Evolutionary conservation across 2,329 filamentous ascomycete genomes (phyloP), one percentile per base, ranked within the genome.

Genomic region (Orbilia ellipsospora): DNA sequence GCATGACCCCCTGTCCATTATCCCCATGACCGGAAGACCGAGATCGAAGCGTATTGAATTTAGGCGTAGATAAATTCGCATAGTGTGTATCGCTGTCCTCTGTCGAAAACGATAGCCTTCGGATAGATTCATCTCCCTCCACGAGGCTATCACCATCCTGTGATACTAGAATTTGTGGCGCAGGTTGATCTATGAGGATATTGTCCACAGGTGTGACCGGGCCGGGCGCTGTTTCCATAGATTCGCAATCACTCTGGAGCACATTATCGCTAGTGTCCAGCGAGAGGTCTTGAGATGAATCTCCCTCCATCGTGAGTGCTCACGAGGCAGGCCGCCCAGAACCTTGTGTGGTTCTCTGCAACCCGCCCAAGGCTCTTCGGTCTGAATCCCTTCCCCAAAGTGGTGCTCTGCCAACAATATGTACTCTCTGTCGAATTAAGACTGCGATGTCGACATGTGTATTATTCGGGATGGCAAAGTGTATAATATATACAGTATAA

Each of bases 161-260:
- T 42, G 70, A 74, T 26, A 74, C 70, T 15, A 68, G 57, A 16
- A 74, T 74, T 40, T 74, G 70, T 26, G 70, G 70, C 15, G 70
- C 63, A 44, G 45, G 13, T 18, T 60, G 57, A 45, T 62, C 63
- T 42, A 26, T 16, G 15, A 59, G 20, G 15, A 68, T 50, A 36
- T 36, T 36, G 16, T 74, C 70, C 12, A 63, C 59, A n/a, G 63
- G 70, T 54, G 70, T 74, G 45, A 59, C 57, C 13, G 70, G 63
- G 1, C 55, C 50, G 42, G 54, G 63, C 40, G 63, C 57, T 51
- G 64, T 74, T 55, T 64, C 65, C 70, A 68, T 52, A 15, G 70
- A 74, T 31, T 74, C 70, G 54, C 51, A 63, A 36, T 74, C 70
- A 16, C 63, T 74, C 15, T 64, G 70, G 51, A 74, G 59, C n/a